phyloP scores from a whole-genome alignment of 2,329 filamentous ascomycete genomes.

The Ophiostoma novo-ulmi region DNA sequence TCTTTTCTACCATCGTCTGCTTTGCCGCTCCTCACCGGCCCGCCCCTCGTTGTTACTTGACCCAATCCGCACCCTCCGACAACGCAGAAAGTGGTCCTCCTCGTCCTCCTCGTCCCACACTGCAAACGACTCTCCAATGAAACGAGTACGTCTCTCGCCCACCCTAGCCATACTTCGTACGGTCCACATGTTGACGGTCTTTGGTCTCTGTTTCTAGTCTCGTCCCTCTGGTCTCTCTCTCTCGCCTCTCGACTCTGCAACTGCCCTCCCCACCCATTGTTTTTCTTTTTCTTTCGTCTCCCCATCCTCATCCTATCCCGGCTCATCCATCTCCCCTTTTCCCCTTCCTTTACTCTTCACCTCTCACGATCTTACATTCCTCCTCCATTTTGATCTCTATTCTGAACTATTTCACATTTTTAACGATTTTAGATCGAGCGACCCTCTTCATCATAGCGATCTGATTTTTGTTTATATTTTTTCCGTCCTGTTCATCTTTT shows the following conservation, averaged over 20 bases:
- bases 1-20: neutral
- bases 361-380: conserved; percentile 12
- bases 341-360: neutral
- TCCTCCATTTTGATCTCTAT: conserved; percentile 11
- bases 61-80: conserved; percentile 9
- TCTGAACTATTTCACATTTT: neutral
- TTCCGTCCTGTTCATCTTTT: neutral
- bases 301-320: neutral
- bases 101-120: conserved; percentile 18
- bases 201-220: neutral
- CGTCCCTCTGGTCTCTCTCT: neutral
- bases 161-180: neutral
- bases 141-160: conserved; percentile 4
- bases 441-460: neutral
- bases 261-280: conserved; percentile 17
- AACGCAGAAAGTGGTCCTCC: conserved; percentile 17
- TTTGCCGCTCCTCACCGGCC: conserved; percentile 12
- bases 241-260: neutral
- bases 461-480: neutral
- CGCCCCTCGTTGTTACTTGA: conserved; percentile 7
- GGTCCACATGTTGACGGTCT: conserved; percentile 14
- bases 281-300: conserved; percentile 13
- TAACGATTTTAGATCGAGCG: neutral
- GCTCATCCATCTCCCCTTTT: neutral
- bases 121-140: conserved; percentile 32